These are phyloP conservation scores for Lobosporangium transversale DNA, from an alignment of 192 early-diverging fungal species.

Conservation along the genomic window DNA sequence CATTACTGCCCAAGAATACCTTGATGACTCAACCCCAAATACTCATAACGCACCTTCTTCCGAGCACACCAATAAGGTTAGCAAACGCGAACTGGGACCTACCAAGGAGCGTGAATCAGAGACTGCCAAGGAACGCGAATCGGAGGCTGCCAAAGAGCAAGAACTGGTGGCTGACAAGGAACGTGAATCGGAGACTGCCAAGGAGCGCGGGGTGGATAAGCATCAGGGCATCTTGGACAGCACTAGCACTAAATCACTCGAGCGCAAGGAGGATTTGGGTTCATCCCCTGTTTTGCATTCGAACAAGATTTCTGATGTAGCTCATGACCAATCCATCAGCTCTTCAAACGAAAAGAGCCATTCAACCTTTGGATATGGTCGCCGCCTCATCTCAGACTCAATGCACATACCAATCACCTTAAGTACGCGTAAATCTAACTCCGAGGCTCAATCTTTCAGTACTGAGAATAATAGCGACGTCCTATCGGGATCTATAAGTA, in stretches of 20 bases:
- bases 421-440: not conserved
- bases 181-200: slow-evolving; percentile 26
- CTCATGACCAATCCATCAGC: not conserved
- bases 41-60: too few relatives aligned
- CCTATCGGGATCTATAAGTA: not conserved
- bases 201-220: slow-evolving; percentile 10
- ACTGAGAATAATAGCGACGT: not conserved
- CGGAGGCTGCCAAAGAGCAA: not conserved
- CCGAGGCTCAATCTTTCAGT: not conserved
- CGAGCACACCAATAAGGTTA: not conserved
- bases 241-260: slow-evolving; percentile 21
- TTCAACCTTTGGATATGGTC: not conserved
- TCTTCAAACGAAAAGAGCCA: not conserved
- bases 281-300: slow-evolving; percentile 20
- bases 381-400: not conserved
- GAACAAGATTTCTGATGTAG: slow-evolving; percentile 28
- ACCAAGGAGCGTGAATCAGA: not conserved
- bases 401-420: slow-evolving; percentile 8
- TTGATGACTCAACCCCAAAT: too few relatives aligned
- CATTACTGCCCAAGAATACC: too few relatives aligned
- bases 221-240: slow-evolving; percentile 13
- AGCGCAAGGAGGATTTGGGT: slow-evolving; percentile 29
- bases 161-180: not conserved
- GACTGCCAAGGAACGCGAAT: not conserved
- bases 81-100: too few relatives aligned